These are phyloP conservation scores for Coemansia sp. DNA, from an alignment of 192 early-diverging fungal genomes.

Conservation along the genomic window DNA sequence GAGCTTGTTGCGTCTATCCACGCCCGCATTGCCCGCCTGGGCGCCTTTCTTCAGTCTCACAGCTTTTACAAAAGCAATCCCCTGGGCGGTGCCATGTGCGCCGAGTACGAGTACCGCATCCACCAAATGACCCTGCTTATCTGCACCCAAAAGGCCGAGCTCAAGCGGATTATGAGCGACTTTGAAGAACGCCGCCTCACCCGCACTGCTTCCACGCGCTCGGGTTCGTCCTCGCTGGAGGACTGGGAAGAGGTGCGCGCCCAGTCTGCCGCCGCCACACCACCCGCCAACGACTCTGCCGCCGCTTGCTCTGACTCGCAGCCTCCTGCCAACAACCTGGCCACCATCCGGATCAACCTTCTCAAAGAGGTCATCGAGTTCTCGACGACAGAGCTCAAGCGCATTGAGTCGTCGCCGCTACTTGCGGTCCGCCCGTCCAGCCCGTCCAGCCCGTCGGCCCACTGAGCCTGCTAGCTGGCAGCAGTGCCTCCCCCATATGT, in stretches of 20 bases:
- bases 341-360: constrained; percentile 13
- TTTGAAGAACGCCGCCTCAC: constrained; percentile 6
- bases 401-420: constrained; percentile 26
- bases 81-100: constrained; percentile 45
- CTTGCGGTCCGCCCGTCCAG: not conserved
- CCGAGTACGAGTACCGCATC: constrained; percentile 28
- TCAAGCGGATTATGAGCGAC: constrained; percentile 12
- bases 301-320: not conserved
- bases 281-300: not conserved
- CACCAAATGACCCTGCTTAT: constrained; percentile 47
- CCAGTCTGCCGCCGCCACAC: not conserved
- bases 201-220: not conserved
- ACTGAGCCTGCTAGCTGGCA: not conserved
- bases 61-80: constrained; percentile 25
- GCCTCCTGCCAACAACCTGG: constrained; percentile 21
- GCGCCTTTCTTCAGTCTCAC: constrained; percentile 7
- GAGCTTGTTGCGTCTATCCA: constrained; percentile 26
- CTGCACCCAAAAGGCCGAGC: constrained; percentile 23
- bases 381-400: constrained; percentile 7
- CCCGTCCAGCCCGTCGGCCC: not conserved
- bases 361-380: constrained; percentile 40
- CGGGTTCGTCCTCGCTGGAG: constrained; percentile 5
- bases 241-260: constrained; percentile 11
- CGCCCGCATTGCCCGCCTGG: constrained; percentile 22
- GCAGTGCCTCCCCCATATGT: not conserved